phyloP scores from a whole-genome alignment of 1,284 basidiomycete species.

The Xerocomus nothofagi region DNA sequence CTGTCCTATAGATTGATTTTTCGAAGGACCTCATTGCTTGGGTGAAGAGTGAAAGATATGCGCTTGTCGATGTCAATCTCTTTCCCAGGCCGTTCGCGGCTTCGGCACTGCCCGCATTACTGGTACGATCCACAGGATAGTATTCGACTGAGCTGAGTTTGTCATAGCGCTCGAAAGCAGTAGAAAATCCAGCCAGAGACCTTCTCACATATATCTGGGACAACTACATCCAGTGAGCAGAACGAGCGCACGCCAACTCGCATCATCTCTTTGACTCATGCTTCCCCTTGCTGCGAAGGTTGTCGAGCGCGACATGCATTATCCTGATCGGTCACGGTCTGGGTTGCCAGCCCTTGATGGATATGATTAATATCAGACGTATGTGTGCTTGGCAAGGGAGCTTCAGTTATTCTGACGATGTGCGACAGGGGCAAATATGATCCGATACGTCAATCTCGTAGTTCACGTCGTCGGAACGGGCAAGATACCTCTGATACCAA shows the following conservation, averaged over 20 bases:
- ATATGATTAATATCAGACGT: slow-evolving; percentile 73
- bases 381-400: slow-evolving; percentile 25
- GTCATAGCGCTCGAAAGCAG: slow-evolving; percentile 28
- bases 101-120: slow-evolving; percentile 28
- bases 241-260: neutral
- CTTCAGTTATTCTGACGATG: slow-evolving; percentile 4
- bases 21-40: slow-evolving; percentile 80
- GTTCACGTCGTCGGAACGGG: slow-evolving; percentile 77
- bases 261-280: neutral
- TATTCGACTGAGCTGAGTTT: neutral
- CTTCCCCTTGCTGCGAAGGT: slow-evolving; percentile 40
- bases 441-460: slow-evolving; percentile 64
- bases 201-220: slow-evolving; percentile 90
- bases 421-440: slow-evolving; percentile 48
- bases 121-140: slow-evolving; percentile 31
- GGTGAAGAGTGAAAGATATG: slow-evolving; percentile 65
- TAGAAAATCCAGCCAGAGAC: slow-evolving; percentile 42
- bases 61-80: slow-evolving; percentile 87
- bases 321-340: slow-evolving; percentile 87
- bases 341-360: slow-evolving; percentile 74
- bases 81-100: slow-evolving; percentile 61
- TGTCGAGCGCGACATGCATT: slow-evolving; percentile 70
- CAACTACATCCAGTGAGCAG: slow-evolving; percentile 81
- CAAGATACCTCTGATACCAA: slow-evolving; percentile 54
- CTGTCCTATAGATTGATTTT: slow-evolving; percentile 70